phyloP scores from a whole-genome alignment of 768 basidiomycete genomes.

The Tubosaeta brunneosetosa region DNA sequence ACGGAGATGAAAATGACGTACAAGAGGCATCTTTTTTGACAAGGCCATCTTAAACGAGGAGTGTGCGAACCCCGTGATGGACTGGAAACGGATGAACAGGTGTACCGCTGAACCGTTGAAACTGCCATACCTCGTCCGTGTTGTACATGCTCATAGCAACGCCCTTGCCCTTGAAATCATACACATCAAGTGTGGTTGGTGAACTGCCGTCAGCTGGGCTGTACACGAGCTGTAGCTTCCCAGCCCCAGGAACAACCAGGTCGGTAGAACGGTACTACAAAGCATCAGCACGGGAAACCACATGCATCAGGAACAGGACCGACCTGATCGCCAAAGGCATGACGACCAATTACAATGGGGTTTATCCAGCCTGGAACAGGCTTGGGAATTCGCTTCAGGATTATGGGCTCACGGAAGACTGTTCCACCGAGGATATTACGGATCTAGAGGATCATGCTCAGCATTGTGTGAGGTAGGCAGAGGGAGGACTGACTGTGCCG shows the following conservation, averaged over 20 bases:
- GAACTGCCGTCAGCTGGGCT: conserved; percentile 75
- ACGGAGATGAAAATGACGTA: conserved; percentile 29
- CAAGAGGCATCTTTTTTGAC: conserved; percentile 70
- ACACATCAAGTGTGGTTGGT: conserved; percentile 72
- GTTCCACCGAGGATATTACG: conserved; percentile 98
- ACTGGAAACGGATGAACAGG: conserved; percentile 38
- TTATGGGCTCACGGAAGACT: conserved; percentile 98
- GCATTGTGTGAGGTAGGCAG: conserved; percentile 1
- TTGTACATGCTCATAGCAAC: conserved; percentile 99
- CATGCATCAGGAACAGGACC: conserved; percentile 16
- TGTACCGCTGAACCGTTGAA: neutral
- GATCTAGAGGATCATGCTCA: conserved; percentile 47
- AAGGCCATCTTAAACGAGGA: conserved; percentile 97
- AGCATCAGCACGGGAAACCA: conserved; percentile 6
- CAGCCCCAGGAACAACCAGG: conserved; percentile 84
- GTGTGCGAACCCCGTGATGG: conserved; percentile 93
- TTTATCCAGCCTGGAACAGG: conserved; percentile 96
- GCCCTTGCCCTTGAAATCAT: conserved; percentile 89
- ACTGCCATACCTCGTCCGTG: conserved; percentile 72
- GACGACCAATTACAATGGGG: conserved; percentile 93
- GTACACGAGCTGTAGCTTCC: conserved; percentile 90
- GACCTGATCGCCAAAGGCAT: conserved; percentile 95
- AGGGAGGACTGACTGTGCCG: conserved; percentile 63
- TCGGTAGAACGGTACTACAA: conserved; percentile 88
- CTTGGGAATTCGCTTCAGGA: conserved; percentile 84